Conservation (phyloP, 768 basidiomycete genomes). For the Leccinum barrowsii region DNA sequence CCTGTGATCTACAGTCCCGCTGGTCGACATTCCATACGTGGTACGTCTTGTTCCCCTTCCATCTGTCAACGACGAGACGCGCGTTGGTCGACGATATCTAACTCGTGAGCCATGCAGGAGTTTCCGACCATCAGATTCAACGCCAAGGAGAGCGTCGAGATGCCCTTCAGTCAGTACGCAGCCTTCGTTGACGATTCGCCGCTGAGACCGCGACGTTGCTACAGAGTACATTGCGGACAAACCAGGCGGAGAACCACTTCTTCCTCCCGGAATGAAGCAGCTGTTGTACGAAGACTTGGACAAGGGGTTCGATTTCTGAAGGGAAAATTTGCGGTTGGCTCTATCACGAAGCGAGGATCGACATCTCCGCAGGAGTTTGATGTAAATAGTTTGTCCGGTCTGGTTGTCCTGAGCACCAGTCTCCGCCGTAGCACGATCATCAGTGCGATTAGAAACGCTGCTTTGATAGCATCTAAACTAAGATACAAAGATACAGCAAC, state of each 20-base stretch:
- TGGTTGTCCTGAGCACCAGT: background rate
- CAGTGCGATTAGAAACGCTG: background rate
- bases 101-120: slow-evolving; percentile 49
- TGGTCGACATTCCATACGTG: slow-evolving; percentile 70
- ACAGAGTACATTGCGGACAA: slow-evolving; percentile 49
- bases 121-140: slow-evolving; percentile 89
- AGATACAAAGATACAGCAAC: slow-evolving; percentile 15
- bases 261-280: slow-evolving; percentile 89
- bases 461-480: slow-evolving; percentile 4
- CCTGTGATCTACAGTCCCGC: slow-evolving; percentile 38
- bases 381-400: no score
- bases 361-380: no score
- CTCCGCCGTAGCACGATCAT: background rate
- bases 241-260: slow-evolving; percentile 54
- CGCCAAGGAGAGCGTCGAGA: slow-evolving; percentile 87
- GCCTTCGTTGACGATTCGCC: background rate
- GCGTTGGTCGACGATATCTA: background rate
- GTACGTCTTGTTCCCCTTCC: slow-evolving; percentile 37
- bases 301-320: slow-evolving; percentile 66
- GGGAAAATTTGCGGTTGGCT: background rate
- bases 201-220: background rate
- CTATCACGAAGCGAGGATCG: background rate
- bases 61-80: background rate
- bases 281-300: slow-evolving; percentile 84
- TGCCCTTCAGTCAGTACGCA: slow-evolving; percentile 83